Percentiles rank a stretch among this genome's conserved stretches.
phyloP scores from a whole-genome alignment of 2,329 filamentous ascomycete species.

The Diaporthe batatas region DNA sequence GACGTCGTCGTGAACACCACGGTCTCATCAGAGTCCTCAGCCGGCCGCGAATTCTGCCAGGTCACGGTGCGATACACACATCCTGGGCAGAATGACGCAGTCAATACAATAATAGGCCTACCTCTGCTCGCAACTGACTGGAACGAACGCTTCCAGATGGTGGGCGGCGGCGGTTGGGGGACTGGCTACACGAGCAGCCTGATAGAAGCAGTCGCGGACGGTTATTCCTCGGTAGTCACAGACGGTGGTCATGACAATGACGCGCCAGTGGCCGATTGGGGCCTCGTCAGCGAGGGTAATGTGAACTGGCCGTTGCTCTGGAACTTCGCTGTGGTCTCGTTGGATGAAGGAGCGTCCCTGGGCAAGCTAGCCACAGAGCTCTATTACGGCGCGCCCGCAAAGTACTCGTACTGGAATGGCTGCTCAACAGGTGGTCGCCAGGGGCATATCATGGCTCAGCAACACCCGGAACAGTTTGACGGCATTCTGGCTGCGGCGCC shows the following conservation, averaged over 20 bases:
- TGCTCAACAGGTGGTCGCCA: slow-evolving; percentile 73
- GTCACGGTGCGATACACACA: slow-evolving; percentile 35
- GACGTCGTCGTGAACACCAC: slow-evolving; percentile 11
- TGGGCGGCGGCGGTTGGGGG: slow-evolving; percentile 29
- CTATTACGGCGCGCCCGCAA: slow-evolving; percentile 58
- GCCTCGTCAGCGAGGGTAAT: slow-evolving; percentile 36
- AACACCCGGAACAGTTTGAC: slow-evolving; percentile 68
- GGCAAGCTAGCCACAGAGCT: slow-evolving; percentile 60
- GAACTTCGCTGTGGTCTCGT: slow-evolving; percentile 48
- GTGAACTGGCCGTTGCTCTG: slow-evolving; percentile 46
- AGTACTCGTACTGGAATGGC: slow-evolving; percentile 67
- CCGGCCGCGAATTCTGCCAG: slow-evolving; percentile 16
- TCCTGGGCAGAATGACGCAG: slow-evolving; percentile 24
- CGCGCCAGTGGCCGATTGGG: slow-evolving; percentile 31
- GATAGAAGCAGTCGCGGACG: not conserved
- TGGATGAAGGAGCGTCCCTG: slow-evolving; percentile 49
- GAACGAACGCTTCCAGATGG: slow-evolving; percentile 35
- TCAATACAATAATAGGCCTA: slow-evolving; percentile 24
- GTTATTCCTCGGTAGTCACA: slow-evolving; percentile 43
- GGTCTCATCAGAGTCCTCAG: not conserved
- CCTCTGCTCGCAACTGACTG: slow-evolving; percentile 7
- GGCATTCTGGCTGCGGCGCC: slow-evolving; percentile 65
- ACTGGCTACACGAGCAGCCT: slow-evolving; percentile 36
- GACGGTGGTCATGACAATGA: slow-evolving; percentile 45
- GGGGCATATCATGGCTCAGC: slow-evolving; percentile 64